phyloP scores from a whole-genome alignment of 805 yeast genomes.

The Metschnikowia anglica region DNA sequence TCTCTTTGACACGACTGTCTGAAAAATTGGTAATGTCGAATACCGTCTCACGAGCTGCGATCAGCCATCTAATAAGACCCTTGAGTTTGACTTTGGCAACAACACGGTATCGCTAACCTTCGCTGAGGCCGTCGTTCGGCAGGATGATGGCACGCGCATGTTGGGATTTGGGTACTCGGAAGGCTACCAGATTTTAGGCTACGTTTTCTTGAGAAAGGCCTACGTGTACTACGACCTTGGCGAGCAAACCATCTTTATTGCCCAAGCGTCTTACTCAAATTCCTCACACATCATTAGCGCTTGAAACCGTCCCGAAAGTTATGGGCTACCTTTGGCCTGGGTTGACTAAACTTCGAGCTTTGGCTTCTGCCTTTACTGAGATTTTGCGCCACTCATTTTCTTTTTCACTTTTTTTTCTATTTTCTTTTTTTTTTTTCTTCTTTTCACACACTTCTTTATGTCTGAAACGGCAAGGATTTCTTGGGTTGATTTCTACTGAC shows the following conservation, averaged over 20 bases:
- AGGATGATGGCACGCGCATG: constrained; percentile 10
- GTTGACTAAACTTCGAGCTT: too few relatives aligned
- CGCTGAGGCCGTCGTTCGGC: constrained; percentile 9
- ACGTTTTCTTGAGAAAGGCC: constrained; percentile 22
- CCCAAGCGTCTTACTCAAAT: constrained; percentile 13
- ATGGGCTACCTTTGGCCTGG: too few relatives aligned
- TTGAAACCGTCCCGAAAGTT: too few relatives aligned
- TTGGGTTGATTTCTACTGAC: too few relatives aligned
- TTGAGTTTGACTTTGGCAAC: constrained; percentile 15
- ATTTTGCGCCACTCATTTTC: too few relatives aligned
- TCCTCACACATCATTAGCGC: constrained; percentile 12
- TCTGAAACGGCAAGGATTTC: too few relatives aligned
- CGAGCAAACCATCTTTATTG: constrained; percentile 17
- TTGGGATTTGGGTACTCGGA: constrained; percentile 15
- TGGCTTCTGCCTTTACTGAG: too few relatives aligned
- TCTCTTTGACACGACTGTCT: constrained; percentile 10
- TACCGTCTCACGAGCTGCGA: constrained; percentile 14
- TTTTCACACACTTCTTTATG: too few relatives aligned
- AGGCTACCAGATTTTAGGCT: constrained; percentile 16
- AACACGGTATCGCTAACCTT: constrained; percentile 9
- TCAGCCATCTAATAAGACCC: constrained; percentile 15
- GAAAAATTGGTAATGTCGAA: constrained; percentile 3
- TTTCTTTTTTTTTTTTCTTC: too few relatives aligned
- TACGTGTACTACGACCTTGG: constrained; percentile 20
- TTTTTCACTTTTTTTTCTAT: too few relatives aligned